Evolutionary conservation across 768 basidiomycete genomes (phyloP).

Genomic region (Leccinum uliginosum): DNA sequence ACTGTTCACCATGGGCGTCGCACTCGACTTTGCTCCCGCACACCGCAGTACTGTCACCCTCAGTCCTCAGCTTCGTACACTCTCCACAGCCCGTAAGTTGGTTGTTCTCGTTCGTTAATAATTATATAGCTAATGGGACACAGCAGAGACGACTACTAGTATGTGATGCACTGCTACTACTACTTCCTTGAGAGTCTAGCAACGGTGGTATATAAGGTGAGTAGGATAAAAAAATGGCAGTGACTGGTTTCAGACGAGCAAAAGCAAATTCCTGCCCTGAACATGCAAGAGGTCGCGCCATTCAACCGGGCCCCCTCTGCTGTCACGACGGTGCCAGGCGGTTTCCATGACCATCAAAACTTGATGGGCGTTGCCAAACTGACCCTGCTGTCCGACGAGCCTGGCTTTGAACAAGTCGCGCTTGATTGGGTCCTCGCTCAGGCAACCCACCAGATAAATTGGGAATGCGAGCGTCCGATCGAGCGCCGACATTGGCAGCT

Average conservation of each 20-base stretch:
- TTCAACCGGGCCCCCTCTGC: slow-evolving; percentile 48
- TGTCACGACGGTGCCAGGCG: slow-evolving; percentile 66
- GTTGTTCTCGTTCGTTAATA: slow-evolving; percentile 3
- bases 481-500: slow-evolving; percentile 51
- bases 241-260: slow-evolving; percentile 26
- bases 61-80: neutral
- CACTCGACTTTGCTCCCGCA: neutral
- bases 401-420: slow-evolving; percentile 58
- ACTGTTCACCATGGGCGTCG: neutral
- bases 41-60: neutral
- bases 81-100: neutral
- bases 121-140: slow-evolving; percentile 9
- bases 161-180: slow-evolving; percentile 13
- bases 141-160: slow-evolving; percentile 9
- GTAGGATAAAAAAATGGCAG: slow-evolving; percentile 10
- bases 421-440: slow-evolving; percentile 60
- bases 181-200: neutral
- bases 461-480: slow-evolving; percentile 73
- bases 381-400: slow-evolving; percentile 50
- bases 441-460: slow-evolving; percentile 66
- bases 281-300: slow-evolving; percentile 50
- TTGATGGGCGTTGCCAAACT: slow-evolving; percentile 57
- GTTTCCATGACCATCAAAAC: slow-evolving; percentile 60
- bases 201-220: slow-evolving; percentile 13
- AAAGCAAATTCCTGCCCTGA: slow-evolving; percentile 27